These are phyloP conservation scores for Panicum virgatum DNA, from an alignment of 202 grass and related monocot species.

Conservation along the genomic window DNA sequence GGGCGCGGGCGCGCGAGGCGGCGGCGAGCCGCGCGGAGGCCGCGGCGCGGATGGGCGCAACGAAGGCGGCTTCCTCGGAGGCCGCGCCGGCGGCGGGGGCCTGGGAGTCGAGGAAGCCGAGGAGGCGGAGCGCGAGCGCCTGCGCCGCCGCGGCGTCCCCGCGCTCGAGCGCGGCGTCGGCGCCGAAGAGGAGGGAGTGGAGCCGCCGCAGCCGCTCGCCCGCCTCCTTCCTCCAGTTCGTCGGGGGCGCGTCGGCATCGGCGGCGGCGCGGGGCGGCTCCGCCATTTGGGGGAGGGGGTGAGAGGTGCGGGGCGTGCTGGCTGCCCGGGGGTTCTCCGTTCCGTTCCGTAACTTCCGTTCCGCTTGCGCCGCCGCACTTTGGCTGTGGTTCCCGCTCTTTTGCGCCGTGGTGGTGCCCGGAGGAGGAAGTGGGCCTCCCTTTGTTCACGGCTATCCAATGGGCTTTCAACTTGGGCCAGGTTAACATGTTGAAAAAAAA, in stretches of 20 bases:
- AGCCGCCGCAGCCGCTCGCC: constrained; percentile 53
- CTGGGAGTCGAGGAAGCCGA: constrained; percentile 83
- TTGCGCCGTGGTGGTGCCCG: background rate
- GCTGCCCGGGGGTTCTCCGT: background rate
- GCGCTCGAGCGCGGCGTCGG: constrained; percentile 64
- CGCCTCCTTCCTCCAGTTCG: constrained; percentile 72
- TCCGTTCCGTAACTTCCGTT: no score
- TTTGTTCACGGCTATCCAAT: no score
- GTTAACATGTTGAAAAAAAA: no score
- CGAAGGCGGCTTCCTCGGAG: constrained; percentile 44
- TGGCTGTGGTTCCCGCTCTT: constrained; percentile 12
- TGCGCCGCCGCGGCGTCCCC: constrained; percentile 60
- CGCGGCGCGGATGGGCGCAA: constrained; percentile 57
- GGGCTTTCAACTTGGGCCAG: no score
- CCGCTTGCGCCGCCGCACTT: background rate
- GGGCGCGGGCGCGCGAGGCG: constrained; percentile 48
- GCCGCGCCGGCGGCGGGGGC: background rate
- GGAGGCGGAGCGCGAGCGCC: constrained; percentile 73
- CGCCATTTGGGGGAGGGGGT: no score
- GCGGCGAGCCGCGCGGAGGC: constrained; percentile 54
- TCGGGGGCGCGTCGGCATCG: background rate
- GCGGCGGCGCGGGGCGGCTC: background rate
- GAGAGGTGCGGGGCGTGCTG: background rate
- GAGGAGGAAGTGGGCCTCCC: background rate
- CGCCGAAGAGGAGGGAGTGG: constrained; percentile 79